Evolutionary conservation across 768 basidiomycete genomes (phyloP).

Genomic region (button mushroom (Agaricus bisporus)): DNA sequence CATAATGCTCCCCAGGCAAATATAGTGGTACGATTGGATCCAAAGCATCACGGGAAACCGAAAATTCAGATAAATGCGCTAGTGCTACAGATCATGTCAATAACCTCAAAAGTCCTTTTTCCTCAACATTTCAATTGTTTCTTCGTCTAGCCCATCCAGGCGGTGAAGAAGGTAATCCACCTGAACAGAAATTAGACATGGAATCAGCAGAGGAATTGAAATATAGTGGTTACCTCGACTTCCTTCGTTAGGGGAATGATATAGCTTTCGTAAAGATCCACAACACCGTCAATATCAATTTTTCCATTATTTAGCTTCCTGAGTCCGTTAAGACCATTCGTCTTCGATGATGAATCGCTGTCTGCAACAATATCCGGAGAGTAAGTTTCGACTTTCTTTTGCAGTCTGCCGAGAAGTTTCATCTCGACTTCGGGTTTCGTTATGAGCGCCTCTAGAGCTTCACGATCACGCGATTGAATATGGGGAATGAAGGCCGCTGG

Average conservation of each 20-base stretch:
- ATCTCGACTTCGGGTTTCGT: slow-evolving; percentile 97
- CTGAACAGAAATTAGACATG: slow-evolving; percentile 30
- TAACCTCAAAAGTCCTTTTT: slow-evolving; percentile 13
- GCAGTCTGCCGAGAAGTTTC: slow-evolving; percentile 73
- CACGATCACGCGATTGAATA: slow-evolving; percentile 72
- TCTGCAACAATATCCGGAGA: slow-evolving; percentile 81
- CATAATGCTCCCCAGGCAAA: background rate
- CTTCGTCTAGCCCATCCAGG: slow-evolving; percentile 77
- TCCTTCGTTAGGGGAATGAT: slow-evolving; percentile 98
- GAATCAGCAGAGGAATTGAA: background rate
- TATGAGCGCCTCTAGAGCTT: slow-evolving; percentile 79
- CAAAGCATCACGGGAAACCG: background rate
- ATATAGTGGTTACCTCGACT: slow-evolving; percentile 71
- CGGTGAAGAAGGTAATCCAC: slow-evolving; percentile 93
- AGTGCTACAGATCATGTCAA: background rate
- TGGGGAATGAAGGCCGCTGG: slow-evolving; percentile 90
- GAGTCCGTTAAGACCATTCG: slow-evolving; percentile 30
- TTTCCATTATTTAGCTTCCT: slow-evolving; percentile 41
- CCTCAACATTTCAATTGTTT: slow-evolving; percentile 66
- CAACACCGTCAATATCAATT: slow-evolving; percentile 90
- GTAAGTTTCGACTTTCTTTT: slow-evolving; percentile 75
- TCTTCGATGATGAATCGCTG: slow-evolving; percentile 27
- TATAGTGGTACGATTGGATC: background rate
- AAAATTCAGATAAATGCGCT: background rate
- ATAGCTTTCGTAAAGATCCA: slow-evolving; percentile 88